Evolutionary conservation across 2,329 filamentous ascomycete genomes (phyloP).

Genomic region (Trichoderma semiorbis): DNA sequence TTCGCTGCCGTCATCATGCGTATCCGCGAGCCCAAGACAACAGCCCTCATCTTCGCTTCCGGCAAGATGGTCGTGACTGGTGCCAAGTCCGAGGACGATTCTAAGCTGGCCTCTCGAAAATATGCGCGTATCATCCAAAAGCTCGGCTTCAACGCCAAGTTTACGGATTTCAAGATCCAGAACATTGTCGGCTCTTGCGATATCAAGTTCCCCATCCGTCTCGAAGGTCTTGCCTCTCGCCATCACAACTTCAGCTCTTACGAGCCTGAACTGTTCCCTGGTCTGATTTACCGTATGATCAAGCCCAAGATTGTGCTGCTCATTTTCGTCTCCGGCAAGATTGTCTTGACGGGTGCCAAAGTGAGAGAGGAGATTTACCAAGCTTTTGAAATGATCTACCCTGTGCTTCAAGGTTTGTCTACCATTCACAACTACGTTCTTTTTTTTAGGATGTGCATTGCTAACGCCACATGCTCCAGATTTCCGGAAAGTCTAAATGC

Average conservation of each 20-base stretch:
- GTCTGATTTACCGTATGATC: conserved; percentile 99
- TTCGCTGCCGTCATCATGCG: conserved; percentile 99
- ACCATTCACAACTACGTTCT: not conserved
- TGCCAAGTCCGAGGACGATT: conserved; percentile 96
- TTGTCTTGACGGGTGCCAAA: conserved; percentile 95
- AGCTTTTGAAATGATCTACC: conserved; percentile 96
- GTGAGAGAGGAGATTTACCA: conserved; percentile 98
- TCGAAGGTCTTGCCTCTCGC: conserved; percentile 91
- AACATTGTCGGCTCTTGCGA: conserved; percentile 99
- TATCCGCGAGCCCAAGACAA: conserved; percentile 98
- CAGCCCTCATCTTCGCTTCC: conserved; percentile 93
- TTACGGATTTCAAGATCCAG: conserved; percentile 99
- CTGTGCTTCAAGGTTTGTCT: conserved; percentile 77
- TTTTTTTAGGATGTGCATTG: not conserved
- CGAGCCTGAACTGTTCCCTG: conserved; percentile 96
- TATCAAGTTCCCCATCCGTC: conserved; percentile 97
- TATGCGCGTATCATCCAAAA: conserved; percentile 99
- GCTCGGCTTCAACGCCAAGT: conserved; percentile 98
- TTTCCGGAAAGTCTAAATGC: conserved; percentile 54
- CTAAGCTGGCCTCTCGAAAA: conserved; percentile 93
- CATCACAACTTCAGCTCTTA: conserved; percentile 99
- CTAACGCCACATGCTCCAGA: conserved; percentile 34
- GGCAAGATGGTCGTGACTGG: conserved; percentile 99
- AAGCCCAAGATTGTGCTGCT: conserved; percentile 98
- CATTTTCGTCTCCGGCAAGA: conserved; percentile 98